Conservation (phyloP, 148 eudicot species). For the Vaccinium darrowii region DNA sequence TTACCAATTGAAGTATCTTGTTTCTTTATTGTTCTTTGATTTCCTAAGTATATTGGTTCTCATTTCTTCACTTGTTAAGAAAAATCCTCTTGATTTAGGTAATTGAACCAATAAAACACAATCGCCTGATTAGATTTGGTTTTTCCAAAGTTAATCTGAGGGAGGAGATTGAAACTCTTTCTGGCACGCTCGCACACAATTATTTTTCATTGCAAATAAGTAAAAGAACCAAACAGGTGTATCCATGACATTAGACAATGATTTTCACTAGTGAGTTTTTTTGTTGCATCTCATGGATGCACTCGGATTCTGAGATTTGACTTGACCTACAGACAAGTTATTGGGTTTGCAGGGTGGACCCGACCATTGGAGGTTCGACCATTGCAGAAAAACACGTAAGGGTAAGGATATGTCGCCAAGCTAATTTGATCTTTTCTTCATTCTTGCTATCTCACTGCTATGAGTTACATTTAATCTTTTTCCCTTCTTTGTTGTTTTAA, state of each 20-base stretch:
- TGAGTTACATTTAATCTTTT: background rate
- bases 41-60: too few relatives aligned
- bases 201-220: too few relatives aligned
- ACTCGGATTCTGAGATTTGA: background rate
- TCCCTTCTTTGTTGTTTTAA: background rate
- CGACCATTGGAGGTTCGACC: constrained; percentile 16
- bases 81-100: too few relatives aligned
- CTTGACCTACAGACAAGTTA: constrained; percentile 24
- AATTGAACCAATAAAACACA: too few relatives aligned
- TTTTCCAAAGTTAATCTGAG: too few relatives aligned
- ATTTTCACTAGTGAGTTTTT: background rate
- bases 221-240: too few relatives aligned
- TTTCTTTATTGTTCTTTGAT: too few relatives aligned
- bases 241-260: background rate
- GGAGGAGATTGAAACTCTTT: too few relatives aligned
- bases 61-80: too few relatives aligned
- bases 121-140: too few relatives aligned
- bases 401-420: constrained; percentile 16
- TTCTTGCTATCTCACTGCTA: background rate
- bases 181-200: too few relatives aligned
- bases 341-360: constrained; percentile 41
- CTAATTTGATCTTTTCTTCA: background rate
- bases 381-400: constrained; percentile 24
- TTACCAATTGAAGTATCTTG: too few relatives aligned
- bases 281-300: background rate